Conservation (phyloP, 768 basidiomycete genomes). For the Trametes cingulata region DNA sequence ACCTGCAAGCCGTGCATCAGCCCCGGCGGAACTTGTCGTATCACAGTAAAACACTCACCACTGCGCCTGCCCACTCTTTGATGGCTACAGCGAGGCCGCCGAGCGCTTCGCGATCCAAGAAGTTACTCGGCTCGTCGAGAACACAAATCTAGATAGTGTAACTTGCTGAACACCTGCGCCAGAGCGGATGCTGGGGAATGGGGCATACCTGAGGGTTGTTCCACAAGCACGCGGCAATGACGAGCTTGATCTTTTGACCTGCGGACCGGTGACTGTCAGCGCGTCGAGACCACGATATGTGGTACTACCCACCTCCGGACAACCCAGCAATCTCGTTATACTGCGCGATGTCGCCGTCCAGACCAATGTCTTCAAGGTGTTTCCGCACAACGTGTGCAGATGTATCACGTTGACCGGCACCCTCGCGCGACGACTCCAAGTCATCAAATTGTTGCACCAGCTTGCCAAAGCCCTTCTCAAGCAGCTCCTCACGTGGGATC, state of each 20-base stretch:
- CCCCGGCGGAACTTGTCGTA: slow-evolving; percentile 16
- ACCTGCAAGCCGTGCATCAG: slow-evolving; percentile 47
- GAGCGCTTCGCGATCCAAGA: slow-evolving; percentile 93
- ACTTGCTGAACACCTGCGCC: slow-evolving; percentile 14
- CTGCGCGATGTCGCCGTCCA: slow-evolving; percentile 97
- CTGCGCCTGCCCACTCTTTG: slow-evolving; percentile 91
- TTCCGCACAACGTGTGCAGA: slow-evolving; percentile 79
- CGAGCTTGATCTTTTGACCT: slow-evolving; percentile 97
- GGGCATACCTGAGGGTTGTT: slow-evolving; percentile 82
- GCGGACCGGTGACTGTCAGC: slow-evolving; percentile 7
- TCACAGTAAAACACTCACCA: slow-evolving; percentile 47
- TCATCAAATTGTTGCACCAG: slow-evolving; percentile 94
- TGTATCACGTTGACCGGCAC: slow-evolving; percentile 90
- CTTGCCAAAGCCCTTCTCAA: slow-evolving; percentile 87
- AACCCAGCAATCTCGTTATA: slow-evolving; percentile 96
- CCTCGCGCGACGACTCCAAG: slow-evolving; percentile 92
- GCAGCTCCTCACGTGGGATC: slow-evolving; percentile 84
- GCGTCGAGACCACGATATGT: neutral
- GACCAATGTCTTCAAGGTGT: slow-evolving; percentile 91
- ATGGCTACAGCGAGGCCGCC: slow-evolving; percentile 95
- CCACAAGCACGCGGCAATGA: slow-evolving; percentile 94
- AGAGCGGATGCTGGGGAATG: neutral
- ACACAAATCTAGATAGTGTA: slow-evolving; percentile 55
- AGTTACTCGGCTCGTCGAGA: slow-evolving; percentile 93
- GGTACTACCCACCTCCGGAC: slow-evolving; percentile 71